Evolutionary conservation across 2,329 filamentous ascomycete species (phyloP).

Genomic region (Trichoderma afroharzianum): DNA sequence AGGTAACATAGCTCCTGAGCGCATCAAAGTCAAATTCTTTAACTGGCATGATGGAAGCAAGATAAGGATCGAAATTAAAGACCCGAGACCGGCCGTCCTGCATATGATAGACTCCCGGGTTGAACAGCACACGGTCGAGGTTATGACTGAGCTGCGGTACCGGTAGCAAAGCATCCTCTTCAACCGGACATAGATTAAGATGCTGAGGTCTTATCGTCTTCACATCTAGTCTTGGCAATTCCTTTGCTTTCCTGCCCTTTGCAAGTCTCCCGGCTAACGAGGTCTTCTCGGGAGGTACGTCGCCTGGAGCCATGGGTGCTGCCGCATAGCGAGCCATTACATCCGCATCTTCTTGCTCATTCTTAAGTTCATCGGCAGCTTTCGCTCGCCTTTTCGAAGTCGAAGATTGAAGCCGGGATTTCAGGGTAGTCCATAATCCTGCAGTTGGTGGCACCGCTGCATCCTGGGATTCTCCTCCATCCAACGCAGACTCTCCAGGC

Average conservation of each 20-base stretch:
- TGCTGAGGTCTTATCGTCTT: conserved; percentile 27
- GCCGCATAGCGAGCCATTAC: neutral
- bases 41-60: conserved; percentile 89
- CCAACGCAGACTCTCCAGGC: neutral
- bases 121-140: conserved; percentile 89
- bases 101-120: conserved; percentile 85
- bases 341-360: neutral
- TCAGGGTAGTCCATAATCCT: conserved; percentile 30
- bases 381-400: neutral
- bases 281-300: neutral
- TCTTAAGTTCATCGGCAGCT: neutral
- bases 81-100: conserved; percentile 84
- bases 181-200: conserved; percentile 31
- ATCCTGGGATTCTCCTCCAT: neutral
- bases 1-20: conserved; percentile 83
- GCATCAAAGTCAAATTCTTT: conserved; percentile 88
- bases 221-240: conserved; percentile 23
- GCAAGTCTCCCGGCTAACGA: neutral
- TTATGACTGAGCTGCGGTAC: conserved; percentile 67
- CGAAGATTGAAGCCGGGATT: conserved; percentile 25
- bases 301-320: neutral
- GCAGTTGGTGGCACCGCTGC: neutral
- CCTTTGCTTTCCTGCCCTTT: neutral
- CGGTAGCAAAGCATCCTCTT: conserved; percentile 30
- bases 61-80: conserved; percentile 95